These are phyloP conservation scores for Symbiodinium pilosum DNA, from an alignment of 73 alveolate species.

Conservation along the genomic window DNA sequence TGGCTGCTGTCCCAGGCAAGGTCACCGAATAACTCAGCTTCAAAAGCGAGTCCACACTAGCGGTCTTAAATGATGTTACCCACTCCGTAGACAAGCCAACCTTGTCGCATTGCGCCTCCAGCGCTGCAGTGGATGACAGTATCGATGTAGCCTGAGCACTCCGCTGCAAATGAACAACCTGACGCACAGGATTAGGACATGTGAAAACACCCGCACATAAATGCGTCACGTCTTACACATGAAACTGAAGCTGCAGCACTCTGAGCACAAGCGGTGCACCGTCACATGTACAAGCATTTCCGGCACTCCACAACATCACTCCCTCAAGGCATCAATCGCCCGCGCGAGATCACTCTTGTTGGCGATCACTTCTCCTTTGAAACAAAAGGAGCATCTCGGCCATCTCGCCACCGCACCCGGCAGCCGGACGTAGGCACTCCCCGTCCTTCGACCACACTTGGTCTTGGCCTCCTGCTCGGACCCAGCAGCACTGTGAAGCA, in stretches of 20 bases:
- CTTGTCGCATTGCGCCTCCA: not conserved
- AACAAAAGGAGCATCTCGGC: not conserved
- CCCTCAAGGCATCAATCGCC: no score
- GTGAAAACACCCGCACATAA: no score
- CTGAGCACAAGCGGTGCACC: no score
- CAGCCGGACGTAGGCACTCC: not conserved
- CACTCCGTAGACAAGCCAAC: not conserved
- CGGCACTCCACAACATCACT: no score
- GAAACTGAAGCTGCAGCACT: no score
- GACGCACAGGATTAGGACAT: no score
- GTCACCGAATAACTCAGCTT: slow-evolving; percentile 13
- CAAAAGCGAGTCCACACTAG: not conserved
- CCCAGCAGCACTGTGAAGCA: not conserved
- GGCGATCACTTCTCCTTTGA: slow-evolving; percentile 6
- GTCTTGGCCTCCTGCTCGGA: not conserved
- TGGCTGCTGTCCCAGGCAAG: not conserved
- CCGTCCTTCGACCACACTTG: not conserved
- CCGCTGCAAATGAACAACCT: no score
- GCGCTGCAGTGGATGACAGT: not conserved
- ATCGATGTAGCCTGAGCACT: not conserved
- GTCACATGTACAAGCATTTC: no score
- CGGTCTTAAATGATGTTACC: not conserved
- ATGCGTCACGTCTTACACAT: no score
- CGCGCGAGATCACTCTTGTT: no score
- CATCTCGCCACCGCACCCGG: not conserved